A percentile compares a stretch with the other conserved stretches of the same genome.
Conservation (phyloP, 768 basidiomycete species). For the Glaciozyma martinii region DNA sequence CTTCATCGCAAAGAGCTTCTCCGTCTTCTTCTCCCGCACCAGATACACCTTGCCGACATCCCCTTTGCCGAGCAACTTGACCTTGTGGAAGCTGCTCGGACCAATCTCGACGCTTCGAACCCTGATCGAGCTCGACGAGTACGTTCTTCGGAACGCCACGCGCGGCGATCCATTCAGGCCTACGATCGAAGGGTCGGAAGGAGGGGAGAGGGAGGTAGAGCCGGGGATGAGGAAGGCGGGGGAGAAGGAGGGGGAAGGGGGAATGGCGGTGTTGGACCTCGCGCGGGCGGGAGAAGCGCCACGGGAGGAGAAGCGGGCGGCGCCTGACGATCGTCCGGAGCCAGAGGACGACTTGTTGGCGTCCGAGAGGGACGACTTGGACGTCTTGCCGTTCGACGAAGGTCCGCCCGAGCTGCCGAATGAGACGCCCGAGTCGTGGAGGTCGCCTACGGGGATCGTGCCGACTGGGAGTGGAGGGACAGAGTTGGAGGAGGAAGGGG, state of each 20-base stretch:
- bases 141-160: slow-evolving; percentile 73
- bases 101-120: slow-evolving; percentile 73
- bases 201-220: background rate
- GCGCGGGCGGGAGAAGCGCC: slow-evolving; percentile 23
- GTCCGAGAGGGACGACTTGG: slow-evolving; percentile 19
- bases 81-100: slow-evolving; percentile 87
- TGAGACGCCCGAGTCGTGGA: slow-evolving; percentile 68
- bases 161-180: slow-evolving; percentile 24
- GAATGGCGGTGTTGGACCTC: slow-evolving; percentile 1
- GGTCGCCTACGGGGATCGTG: slow-evolving; percentile 30
- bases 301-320: background rate
- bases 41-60: slow-evolving; percentile 98
- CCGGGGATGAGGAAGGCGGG: slow-evolving; percentile 4
- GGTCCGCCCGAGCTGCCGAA: slow-evolving; percentile 37
- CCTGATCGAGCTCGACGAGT: slow-evolving; percentile 96
- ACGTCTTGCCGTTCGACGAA: slow-evolving; percentile 16
- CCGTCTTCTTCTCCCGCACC: slow-evolving; percentile 93
- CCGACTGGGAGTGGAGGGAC: slow-evolving; percentile 27
- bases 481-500: slow-evolving; percentile 3
- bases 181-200: slow-evolving; percentile 9
- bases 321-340: background rate
- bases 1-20: slow-evolving; percentile 98
- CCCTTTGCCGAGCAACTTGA: slow-evolving; percentile 96
- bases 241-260: slow-evolving; percentile 5
- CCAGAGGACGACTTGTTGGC: slow-evolving; percentile 7